Evolutionary conservation across 345 rosid species (phyloP).

Genomic region (Lepidium didymum): DNA sequence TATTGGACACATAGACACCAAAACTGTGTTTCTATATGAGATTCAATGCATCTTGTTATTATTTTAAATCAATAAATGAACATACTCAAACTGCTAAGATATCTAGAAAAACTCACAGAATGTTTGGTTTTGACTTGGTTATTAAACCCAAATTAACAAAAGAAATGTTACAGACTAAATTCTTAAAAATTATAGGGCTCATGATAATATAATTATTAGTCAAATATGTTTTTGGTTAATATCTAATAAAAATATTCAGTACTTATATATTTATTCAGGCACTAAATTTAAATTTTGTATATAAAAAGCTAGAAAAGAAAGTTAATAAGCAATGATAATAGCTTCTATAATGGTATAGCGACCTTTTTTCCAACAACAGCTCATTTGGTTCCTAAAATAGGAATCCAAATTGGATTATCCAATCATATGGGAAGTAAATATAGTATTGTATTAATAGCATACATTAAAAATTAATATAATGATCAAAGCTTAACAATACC

Average conservation of each 20-base stretch:
- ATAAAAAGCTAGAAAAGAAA: background rate
- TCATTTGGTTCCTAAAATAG: conserved; percentile 20
- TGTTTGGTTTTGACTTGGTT: background rate
- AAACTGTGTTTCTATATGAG: background rate
- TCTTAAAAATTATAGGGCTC: background rate
- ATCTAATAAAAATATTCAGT: background rate
- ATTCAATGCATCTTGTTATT: background rate
- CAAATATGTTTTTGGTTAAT: background rate
- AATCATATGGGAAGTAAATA: conserved; percentile 7
- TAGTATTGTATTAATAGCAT: conserved; percentile 7
- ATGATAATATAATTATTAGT: background rate
- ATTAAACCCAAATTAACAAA: background rate
- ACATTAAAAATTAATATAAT: background rate
- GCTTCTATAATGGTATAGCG: background rate
- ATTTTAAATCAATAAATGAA: background rate
- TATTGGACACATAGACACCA: conserved; percentile 1
- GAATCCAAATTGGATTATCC: background rate
- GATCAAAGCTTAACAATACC: background rate
- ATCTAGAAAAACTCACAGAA: background rate
- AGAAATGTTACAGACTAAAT: background rate
- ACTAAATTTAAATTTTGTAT: background rate
- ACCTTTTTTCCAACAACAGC: conserved; percentile 13
- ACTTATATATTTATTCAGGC: background rate
- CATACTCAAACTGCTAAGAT: background rate
- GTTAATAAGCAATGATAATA: conserved; percentile 1